Percentiles rank a stretch among this genome's conserved stretches.
Evolutionary conservation across 2,329 filamentous ascomycete species (phyloP).

Genomic region (Curvularia verruculosa): DNA sequence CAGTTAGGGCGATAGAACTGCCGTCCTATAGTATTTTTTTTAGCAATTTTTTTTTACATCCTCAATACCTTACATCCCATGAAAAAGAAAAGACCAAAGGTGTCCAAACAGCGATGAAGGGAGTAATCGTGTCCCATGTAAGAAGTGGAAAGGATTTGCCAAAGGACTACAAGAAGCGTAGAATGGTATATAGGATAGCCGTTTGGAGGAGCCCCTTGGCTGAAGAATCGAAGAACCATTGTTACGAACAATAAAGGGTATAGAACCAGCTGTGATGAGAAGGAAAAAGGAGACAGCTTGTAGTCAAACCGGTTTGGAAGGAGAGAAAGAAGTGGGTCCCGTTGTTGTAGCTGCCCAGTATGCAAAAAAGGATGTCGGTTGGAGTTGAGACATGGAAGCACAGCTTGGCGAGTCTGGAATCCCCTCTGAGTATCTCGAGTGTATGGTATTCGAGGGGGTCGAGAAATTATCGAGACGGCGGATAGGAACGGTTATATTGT

Average conservation of each 20-base stretch:
- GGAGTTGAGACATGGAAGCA: not conserved
- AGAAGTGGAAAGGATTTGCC: not conserved
- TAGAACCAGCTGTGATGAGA: constrained; percentile 13
- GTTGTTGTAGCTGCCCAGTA: not conserved
- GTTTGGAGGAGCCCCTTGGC: not conserved
- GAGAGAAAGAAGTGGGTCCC: not conserved
- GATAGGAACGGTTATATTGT: constrained; percentile 31
- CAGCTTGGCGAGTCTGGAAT: not conserved
- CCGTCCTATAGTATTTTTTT: not conserved
- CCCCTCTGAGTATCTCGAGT: constrained; percentile 3
- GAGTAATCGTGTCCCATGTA: not conserved
- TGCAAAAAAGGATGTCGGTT: not conserved
- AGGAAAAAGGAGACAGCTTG: constrained; percentile 12
- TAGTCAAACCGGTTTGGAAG: constrained; percentile 1
- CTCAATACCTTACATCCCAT: not conserved
- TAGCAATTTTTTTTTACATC: not conserved
- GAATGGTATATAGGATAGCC: not conserved
- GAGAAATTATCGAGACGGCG: constrained; percentile 26
- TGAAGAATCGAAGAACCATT: constrained; percentile 2
- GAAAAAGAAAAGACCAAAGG: not conserved
- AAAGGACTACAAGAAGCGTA: not conserved
- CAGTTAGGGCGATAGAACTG: not conserved
- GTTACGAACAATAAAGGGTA: constrained; percentile 13
- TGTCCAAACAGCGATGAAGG: not conserved
- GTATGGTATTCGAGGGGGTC: not conserved